phyloP scores from a whole-genome alignment of 2,329 filamentous ascomycete genomes.

The Dissoconium aciculare region DNA sequence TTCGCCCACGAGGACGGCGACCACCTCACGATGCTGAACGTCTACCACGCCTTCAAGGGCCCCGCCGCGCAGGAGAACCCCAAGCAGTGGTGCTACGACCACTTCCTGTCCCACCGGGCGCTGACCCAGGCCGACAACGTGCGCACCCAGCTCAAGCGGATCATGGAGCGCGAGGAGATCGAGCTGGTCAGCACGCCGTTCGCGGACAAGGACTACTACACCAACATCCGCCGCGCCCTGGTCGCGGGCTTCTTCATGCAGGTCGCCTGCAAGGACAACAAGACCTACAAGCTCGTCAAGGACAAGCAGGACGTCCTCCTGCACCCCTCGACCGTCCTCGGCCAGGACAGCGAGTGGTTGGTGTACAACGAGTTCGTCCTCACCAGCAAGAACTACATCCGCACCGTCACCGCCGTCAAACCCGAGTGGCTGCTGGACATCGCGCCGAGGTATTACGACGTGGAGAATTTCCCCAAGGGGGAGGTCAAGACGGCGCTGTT shows the following conservation, averaged over 20 bases:
- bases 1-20: slow-evolving; percentile 91
- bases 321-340: slow-evolving; percentile 82
- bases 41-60: slow-evolving; percentile 92
- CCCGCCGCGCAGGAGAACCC: slow-evolving; percentile 53
- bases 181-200: slow-evolving; percentile 81
- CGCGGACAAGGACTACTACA: slow-evolving; percentile 94
- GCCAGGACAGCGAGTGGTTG: slow-evolving; percentile 87
- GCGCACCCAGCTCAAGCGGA: slow-evolving; percentile 75
- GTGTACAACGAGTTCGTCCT: slow-evolving; percentile 97
- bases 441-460: slow-evolving; percentile 80
- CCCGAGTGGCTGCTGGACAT: slow-evolving; percentile 96
- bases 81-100: slow-evolving; percentile 92
- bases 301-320: slow-evolving; percentile 88
- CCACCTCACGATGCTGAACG: slow-evolving; percentile 89
- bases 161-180: slow-evolving; percentile 86
- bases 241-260: slow-evolving; percentile 99
- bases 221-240: slow-evolving; percentile 84
- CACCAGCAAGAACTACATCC: slow-evolving; percentile 94
- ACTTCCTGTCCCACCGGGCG: slow-evolving; percentile 81
- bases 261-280: slow-evolving; percentile 85
- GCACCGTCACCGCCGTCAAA: slow-evolving; percentile 79
- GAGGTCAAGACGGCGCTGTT: slow-evolving; percentile 59
- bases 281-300: slow-evolving; percentile 90
- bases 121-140: slow-evolving; percentile 90
- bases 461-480: slow-evolving; percentile 66